phyloP scores from a whole-genome alignment of 2,329 filamentous ascomycete genomes.

The Ascochyta pisi region DNA sequence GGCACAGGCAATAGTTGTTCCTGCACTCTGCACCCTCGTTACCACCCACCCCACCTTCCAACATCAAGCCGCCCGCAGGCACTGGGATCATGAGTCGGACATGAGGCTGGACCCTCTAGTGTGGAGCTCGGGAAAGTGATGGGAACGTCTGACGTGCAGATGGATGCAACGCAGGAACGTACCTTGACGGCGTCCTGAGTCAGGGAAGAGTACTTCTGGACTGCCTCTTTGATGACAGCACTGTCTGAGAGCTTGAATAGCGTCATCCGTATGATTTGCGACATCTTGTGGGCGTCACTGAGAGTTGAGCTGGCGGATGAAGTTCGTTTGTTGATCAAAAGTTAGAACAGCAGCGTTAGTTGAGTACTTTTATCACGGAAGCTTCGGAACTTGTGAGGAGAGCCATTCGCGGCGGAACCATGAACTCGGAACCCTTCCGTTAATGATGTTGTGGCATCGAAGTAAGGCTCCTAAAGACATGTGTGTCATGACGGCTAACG shows the following conservation, averaged over 20 bases:
- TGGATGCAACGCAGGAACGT: conserved; percentile 24
- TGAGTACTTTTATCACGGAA: conserved; percentile 1
- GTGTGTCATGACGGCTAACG: background rate
- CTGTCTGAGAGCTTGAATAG: conserved; percentile 47
- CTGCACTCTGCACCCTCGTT: conserved; percentile 19
- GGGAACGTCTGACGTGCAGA: conserved; percentile 22
- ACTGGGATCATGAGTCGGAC: conserved; percentile 14
- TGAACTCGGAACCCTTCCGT: conserved; percentile 7
- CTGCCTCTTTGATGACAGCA: conserved; percentile 36
- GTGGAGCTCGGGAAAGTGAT: conserved; percentile 26
- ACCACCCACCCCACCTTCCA: conserved; percentile 15
- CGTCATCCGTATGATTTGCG: conserved; percentile 45
- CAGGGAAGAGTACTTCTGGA: conserved; percentile 45
- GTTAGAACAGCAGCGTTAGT: background rate
- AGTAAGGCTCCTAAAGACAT: background rate
- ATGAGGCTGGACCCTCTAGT: conserved; percentile 1
- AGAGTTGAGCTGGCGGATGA: background rate
- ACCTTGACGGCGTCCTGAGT: conserved; percentile 45
- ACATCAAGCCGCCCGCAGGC: conserved; percentile 2
- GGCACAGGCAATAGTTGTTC: background rate
- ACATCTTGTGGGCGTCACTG: conserved; percentile 27
- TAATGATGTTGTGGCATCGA: background rate
- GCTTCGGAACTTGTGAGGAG: conserved; percentile 19
- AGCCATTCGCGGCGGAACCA: conserved; percentile 11
- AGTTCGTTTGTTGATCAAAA: background rate